phyloP scores from a whole-genome alignment of 1,284 basidiomycete genomes.

The Leccinum fallax region DNA sequence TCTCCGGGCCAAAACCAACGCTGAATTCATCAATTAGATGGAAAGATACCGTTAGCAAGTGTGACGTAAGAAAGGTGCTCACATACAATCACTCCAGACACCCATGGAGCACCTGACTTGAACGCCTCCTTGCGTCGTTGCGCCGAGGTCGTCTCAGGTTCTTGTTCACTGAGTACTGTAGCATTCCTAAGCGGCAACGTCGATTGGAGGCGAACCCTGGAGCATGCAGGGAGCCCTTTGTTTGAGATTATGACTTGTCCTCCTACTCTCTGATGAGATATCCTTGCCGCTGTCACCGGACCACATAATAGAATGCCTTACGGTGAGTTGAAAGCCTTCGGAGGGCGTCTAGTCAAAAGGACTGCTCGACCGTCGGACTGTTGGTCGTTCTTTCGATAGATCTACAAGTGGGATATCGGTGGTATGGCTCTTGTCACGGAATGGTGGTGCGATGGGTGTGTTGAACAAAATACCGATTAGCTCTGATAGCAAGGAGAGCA shows the following conservation, averaged over 20 bases:
- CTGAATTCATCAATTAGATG: neutral
- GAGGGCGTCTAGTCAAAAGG: conserved; percentile 1
- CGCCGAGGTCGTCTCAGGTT: too few relatives aligned
- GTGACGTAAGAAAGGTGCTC: too few relatives aligned
- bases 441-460: conserved; percentile 24
- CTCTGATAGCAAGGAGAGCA: conserved; percentile 22
- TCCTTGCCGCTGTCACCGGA: conserved; percentile 13
- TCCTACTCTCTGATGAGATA: conserved; percentile 5
- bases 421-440: neutral
- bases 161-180: neutral
- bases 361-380: neutral
- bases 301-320: conserved; percentile 11
- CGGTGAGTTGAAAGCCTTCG: conserved; percentile 10
- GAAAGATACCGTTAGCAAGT: neutral
- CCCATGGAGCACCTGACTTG: too few relatives aligned
- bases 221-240: neutral
- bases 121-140: too few relatives aligned
- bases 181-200: neutral
- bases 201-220: neutral
- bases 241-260: conserved; percentile 7
- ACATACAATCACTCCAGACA: too few relatives aligned
- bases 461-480: conserved; percentile 24
- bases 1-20: neutral
- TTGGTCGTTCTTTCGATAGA: conserved; percentile 8
- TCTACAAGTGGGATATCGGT: conserved; percentile 18